Base-by-base conservation (phyloP, 2,329 filamentous ascomycete genomes). In the Chaetomium strumarium region DNA sequence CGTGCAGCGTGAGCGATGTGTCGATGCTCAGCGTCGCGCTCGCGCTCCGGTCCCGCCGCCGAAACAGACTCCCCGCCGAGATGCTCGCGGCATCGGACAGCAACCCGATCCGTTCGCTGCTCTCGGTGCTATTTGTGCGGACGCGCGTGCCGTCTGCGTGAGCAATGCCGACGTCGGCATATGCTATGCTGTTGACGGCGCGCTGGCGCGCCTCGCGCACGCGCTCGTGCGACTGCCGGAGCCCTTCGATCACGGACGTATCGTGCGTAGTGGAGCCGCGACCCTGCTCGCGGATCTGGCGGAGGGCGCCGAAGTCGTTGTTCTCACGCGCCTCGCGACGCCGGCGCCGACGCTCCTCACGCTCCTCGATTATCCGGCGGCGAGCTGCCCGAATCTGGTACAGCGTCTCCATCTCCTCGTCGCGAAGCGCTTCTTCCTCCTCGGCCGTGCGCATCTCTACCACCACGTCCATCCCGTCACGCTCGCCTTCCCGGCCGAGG, bases 371-470 rank as follows among this genome's bases (percentile, higher is more conserved):
- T 66, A 95, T 86, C 51, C 81, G 77, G 47, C 91, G 81, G 49
- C 93, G 81, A 16, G 88, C 83, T 12, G 88, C 66, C 12, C 93
- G 85, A 54, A 97, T 92, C 67, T 95, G 90, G 67, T 95, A 97
- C 38, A 97, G 70, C 0, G 88, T 82, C 57, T 93, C 88, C 93
- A 97, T 97, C 68, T 96, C 89, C 29, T 89, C 82, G 58, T 97
- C 90, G 12, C 93, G 80, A 49, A 90, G 73, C 2, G 72, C 70
- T 66, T 95, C 90, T 59, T 95, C 83, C 49, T 90, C 86, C 47
- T 95, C 88, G 9, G 75, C 78, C 0, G 86, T 89, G 0, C 91
- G 91, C 59, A 88, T 82, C 67, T 96, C 91, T 12, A 97, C 72
- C 0, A 99, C 90, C 4, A 88, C 81, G 63, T 99, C 93, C 62